phyloP scores from a whole-genome alignment of 139 green algal genomes.

The Ulvella scutata region DNA sequence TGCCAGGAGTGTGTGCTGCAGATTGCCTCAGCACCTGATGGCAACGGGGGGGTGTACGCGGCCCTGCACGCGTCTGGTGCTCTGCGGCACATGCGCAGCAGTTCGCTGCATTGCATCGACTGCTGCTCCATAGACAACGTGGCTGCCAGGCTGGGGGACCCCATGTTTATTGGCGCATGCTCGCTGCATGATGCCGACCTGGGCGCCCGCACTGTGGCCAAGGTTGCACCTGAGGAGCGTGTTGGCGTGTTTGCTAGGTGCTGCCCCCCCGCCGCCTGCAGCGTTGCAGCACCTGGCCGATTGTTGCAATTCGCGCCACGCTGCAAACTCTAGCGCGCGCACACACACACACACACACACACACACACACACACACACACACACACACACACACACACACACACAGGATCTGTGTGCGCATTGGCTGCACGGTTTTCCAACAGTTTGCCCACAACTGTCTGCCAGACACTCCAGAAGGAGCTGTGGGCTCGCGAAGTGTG shows the following conservation, averaged over 20 bases:
- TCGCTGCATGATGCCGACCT: conserved; percentile 16
- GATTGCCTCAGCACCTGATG: conserved; percentile 73
- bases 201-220: conserved; percentile 53
- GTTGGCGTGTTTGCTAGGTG: conserved; percentile 61
- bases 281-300: background rate
- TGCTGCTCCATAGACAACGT: conserved; percentile 81
- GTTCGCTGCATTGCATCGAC: conserved; percentile 69
- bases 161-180: conserved; percentile 68
- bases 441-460: too few relatives aligned
- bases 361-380: background rate
- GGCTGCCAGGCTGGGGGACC: conserved; percentile 59
- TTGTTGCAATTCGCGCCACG: background rate
- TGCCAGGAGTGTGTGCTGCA: too few relatives aligned
- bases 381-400: too few relatives aligned
- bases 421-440: too few relatives aligned
- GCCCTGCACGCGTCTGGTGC: conserved; percentile 39
- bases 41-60: conserved; percentile 89
- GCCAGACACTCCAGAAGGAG: too few relatives aligned
- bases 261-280: too few relatives aligned
- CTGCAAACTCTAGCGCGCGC: background rate
- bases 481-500: too few relatives aligned
- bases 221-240: conserved; percentile 61
- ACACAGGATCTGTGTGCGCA: too few relatives aligned
- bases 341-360: background rate
- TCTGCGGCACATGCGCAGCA: conserved; percentile 28